Evolutionary conservation across 441 rosid species (phyloP).

Genomic region (Brassica balearica): DNA sequence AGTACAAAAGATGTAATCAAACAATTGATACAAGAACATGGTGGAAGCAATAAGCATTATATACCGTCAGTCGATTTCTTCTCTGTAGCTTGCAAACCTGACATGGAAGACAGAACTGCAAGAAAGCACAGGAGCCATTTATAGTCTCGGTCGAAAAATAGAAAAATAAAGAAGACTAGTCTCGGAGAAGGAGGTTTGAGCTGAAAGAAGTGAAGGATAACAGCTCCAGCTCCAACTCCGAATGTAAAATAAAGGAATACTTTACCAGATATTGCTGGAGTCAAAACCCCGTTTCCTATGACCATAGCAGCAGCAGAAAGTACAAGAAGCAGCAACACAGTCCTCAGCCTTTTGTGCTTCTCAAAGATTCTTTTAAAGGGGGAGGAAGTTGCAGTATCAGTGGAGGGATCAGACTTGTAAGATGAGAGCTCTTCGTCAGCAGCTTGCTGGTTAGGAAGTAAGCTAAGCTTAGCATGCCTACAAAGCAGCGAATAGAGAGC

Average conservation of each 20-base stretch:
- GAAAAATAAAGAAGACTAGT: conserved; percentile 7
- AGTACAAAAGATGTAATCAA: conserved; percentile 20
- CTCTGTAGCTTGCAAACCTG: conserved; percentile 69
- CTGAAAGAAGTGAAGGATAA: conserved; percentile 18
- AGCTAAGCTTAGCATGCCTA: conserved; percentile 83
- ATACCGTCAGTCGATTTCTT: conserved; percentile 61
- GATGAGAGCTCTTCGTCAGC: conserved; percentile 96
- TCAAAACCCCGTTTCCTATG: conserved; percentile 85
- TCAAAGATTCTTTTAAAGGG: conserved; percentile 70
- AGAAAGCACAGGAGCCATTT: conserved; percentile 31
- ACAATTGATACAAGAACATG: conserved; percentile 22
- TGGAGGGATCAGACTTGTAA: conserved; percentile 68
- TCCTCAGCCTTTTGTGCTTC: conserved; percentile 74
- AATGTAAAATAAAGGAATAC: conserved; percentile 1
- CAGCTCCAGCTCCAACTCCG: background rate
- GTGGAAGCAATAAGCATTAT: conserved; percentile 27
- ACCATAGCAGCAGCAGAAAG: conserved; percentile 82
- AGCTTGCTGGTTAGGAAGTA: conserved; percentile 95
- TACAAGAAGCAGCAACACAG: conserved; percentile 74
- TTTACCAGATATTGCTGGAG: conserved; percentile 89
- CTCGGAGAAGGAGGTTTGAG: background rate
- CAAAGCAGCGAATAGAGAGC: conserved; percentile 92
- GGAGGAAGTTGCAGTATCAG: conserved; percentile 49
- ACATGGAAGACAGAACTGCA: conserved; percentile 90
- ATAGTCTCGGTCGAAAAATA: conserved; percentile 1